phyloP scores from a whole-genome alignment of 2,329 filamentous ascomycete genomes.

The Aspergillus tubingensis region DNA sequence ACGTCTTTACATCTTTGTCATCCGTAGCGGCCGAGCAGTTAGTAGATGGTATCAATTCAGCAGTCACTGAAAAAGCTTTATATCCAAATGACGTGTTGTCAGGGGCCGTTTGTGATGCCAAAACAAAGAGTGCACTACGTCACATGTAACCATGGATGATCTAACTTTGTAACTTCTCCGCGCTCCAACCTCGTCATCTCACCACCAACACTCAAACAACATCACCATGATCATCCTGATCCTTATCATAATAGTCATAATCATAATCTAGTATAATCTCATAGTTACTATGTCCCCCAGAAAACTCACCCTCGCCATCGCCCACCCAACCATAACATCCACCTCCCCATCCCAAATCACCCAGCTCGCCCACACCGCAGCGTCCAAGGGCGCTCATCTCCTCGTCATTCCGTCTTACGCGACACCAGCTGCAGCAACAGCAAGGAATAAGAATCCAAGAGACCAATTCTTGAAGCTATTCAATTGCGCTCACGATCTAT shows the following conservation, averaged over 20 bases:
- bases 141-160: not conserved
- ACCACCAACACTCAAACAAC: not conserved
- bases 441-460: too few relatives aligned
- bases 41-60: too few relatives aligned
- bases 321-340: constrained; percentile 44
- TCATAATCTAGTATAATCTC: not conserved
- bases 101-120: not conserved
- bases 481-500: too few relatives aligned
- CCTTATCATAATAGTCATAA: not conserved
- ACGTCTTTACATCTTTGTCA: too few relatives aligned
- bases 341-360: constrained; percentile 68
- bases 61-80: too few relatives aligned
- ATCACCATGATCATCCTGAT: not conserved
- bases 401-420: constrained; percentile 68
- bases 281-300: constrained; percentile 38
- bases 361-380: constrained; percentile 53
- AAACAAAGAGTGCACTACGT: not conserved
- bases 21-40: too few relatives aligned
- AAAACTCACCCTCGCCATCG: constrained; percentile 45
- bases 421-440: too few relatives aligned
- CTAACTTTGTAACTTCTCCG: too few relatives aligned
- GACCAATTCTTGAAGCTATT: too few relatives aligned
- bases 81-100: too few relatives aligned
- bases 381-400: constrained; percentile 62
- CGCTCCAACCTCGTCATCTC: not conserved